A percentile compares a stretch with the other conserved stretches of the same genome.
phyloP scores from a whole-genome alignment of 352 stramenopile species.

The Thalassiosira sp. region DNA sequence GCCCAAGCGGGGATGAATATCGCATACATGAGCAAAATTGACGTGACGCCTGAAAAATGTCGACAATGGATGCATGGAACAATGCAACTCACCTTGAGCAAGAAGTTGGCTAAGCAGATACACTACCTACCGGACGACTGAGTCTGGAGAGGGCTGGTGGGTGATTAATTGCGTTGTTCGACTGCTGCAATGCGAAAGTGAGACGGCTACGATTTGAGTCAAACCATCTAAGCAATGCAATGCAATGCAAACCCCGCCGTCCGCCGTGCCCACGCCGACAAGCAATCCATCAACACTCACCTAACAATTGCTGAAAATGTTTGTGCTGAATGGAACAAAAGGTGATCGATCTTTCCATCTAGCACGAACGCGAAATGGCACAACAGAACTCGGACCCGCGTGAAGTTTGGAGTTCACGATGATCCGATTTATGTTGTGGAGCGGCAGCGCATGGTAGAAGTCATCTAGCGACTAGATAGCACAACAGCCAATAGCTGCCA shows the following conservation, averaged over 20 bases:
- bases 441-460: too few relatives aligned
- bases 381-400: neutral
- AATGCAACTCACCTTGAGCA: neutral
- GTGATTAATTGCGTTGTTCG: too few relatives aligned
- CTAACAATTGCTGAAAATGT: neutral
- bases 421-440: neutral
- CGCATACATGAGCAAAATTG: neutral
- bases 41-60: neutral
- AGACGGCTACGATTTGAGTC: neutral
- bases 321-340: neutral
- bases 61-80: neutral
- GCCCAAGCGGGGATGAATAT: neutral
- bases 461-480: too few relatives aligned
- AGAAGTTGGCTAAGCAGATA: too few relatives aligned
- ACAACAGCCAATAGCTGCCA: too few relatives aligned
- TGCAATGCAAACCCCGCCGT: too few relatives aligned
- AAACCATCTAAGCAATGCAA: neutral
- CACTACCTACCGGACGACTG: too few relatives aligned
- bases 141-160: too few relatives aligned
- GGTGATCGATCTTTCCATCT: slow-evolving; percentile 1
- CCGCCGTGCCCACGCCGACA: neutral
- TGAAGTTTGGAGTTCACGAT: neutral
- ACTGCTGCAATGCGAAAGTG: neutral
- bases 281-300: neutral
- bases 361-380: neutral